Percentiles rank a stretch among this genome's conserved stretches.
Conservation (phyloP, 805 yeast species). For the Brettanomyces bruxellensis region DNA sequence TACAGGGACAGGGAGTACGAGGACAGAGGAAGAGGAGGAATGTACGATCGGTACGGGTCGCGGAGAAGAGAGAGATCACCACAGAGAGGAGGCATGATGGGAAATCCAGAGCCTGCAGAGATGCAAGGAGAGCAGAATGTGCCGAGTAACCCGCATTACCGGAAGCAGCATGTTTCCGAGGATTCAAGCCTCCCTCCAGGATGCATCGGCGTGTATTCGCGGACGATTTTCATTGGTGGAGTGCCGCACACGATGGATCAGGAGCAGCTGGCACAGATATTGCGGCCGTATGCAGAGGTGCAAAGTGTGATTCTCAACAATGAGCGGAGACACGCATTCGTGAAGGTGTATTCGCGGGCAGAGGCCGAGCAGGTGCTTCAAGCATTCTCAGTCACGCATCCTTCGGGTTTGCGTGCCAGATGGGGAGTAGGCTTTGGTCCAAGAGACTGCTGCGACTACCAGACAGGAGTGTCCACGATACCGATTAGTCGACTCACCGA, state of each 20-base stretch:
- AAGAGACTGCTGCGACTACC: constrained; percentile 95
- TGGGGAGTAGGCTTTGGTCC: constrained; percentile 99
- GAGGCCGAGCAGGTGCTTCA: constrained; percentile 83
- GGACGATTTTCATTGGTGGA: constrained; percentile 93
- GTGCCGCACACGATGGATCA: constrained; percentile 80
- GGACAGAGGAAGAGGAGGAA: constrained; percentile 22
- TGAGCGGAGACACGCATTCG: constrained; percentile 92
- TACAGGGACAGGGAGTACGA: constrained; percentile 23
- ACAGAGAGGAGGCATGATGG: constrained; percentile 12
- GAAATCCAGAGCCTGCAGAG: constrained; percentile 22
- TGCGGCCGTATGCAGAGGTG: constrained; percentile 84
- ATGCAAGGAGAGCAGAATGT: constrained; percentile 52
- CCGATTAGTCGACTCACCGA: constrained; percentile 87
- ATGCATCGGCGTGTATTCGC: constrained; percentile 70
- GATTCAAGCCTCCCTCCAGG: constrained; percentile 72
- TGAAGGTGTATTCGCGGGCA: constrained; percentile 81
- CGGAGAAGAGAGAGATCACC: constrained; percentile 43
- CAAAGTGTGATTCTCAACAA: constrained; percentile 83
- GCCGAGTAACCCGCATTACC: constrained; percentile 66
- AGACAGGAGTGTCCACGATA: constrained; percentile 78
- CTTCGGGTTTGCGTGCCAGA: constrained; percentile 68
- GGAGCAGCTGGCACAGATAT: constrained; percentile 52
- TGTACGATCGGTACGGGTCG: constrained; percentile 6
- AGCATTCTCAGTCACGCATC: constrained; percentile 55
- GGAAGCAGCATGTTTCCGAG: constrained; percentile 62